These are phyloP conservation scores for Phytophthora citrophthora DNA, from an alignment of 352 stramenopile species.

Conservation along the genomic window DNA sequence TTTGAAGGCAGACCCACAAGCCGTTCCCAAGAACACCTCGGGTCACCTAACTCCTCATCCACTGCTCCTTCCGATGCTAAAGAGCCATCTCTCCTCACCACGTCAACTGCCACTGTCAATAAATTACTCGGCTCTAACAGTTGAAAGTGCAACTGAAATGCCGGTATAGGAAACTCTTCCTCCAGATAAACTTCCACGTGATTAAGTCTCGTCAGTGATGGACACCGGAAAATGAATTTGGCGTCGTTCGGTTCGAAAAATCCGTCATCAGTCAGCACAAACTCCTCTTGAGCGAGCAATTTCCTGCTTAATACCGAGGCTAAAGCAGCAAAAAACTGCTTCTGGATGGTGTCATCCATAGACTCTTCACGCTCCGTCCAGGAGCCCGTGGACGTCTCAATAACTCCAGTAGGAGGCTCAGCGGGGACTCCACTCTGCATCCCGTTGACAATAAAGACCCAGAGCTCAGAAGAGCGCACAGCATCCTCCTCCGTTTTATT, in stretches of 20 bases:
- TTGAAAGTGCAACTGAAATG: conserved; percentile 60
- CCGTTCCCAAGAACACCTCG: conserved; percentile 57
- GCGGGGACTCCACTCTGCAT: conserved; percentile 29
- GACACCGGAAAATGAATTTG: conserved; percentile 66
- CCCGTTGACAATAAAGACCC: conserved; percentile 62
- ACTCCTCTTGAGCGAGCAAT: conserved; percentile 51
- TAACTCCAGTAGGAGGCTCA: conserved; percentile 43
- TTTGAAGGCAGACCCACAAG: conserved; percentile 62
- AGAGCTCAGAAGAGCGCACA: conserved; percentile 33
- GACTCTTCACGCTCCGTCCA: conserved; percentile 14
- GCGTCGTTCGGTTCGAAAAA: conserved; percentile 63
- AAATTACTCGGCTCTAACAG: conserved; percentile 50
- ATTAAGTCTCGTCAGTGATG: conserved; percentile 60
- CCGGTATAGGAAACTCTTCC: conserved; percentile 48
- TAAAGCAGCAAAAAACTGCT: conserved; percentile 55
- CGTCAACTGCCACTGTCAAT: conserved; percentile 59
- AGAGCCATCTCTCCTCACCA: conserved; percentile 38
- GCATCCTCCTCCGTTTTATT: background rate
- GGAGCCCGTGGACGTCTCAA: conserved; percentile 24
- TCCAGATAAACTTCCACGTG: conserved; percentile 74
- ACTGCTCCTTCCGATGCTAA: background rate
- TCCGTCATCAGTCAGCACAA: conserved; percentile 34
- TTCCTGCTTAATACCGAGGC: conserved; percentile 30
- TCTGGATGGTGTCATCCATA: conserved; percentile 29
- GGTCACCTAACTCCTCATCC: conserved; percentile 45